phyloP scores from a whole-genome alignment of 306 rosid species.

The Delonix regia region DNA sequence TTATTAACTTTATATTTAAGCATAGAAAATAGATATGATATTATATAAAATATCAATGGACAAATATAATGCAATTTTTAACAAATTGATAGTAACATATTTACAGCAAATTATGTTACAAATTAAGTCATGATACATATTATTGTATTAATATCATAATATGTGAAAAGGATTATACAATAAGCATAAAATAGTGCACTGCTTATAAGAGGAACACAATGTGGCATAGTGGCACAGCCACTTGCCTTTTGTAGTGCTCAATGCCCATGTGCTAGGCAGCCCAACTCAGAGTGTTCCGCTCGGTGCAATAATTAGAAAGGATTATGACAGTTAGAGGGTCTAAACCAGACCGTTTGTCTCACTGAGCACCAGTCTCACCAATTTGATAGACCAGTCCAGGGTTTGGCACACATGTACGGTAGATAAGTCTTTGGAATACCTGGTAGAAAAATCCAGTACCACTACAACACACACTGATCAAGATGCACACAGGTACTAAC shows the following conservation, averaged over 20 bases:
- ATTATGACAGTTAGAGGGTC: not conserved
- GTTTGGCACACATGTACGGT: slow-evolving; percentile 15
- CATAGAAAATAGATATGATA: not conserved
- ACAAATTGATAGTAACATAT: not conserved
- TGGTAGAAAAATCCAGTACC: slow-evolving; percentile 91
- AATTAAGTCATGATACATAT: not conserved
- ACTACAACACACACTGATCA: slow-evolving; percentile 72
- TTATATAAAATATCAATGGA: not conserved
- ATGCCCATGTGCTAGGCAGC: not conserved
- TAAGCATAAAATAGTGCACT: not conserved
- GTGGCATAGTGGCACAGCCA: not conserved
- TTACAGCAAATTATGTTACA: not conserved
- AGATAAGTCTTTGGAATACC: slow-evolving; percentile 47
- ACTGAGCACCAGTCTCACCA: not conserved
- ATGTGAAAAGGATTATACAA: not conserved
- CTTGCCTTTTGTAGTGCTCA: not conserved
- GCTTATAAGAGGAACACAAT: not conserved
- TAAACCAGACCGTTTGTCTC: not conserved
- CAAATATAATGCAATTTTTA: not conserved
- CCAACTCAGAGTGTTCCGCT: not conserved
- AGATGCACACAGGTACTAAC: slow-evolving; percentile 79
- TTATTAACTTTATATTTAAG: not conserved
- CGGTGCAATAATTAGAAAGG: not conserved
- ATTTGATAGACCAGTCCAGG: not conserved
- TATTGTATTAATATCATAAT: not conserved